phyloP scores from a whole-genome alignment of 2,329 filamentous ascomycete species.

The Penicillium sp. region DNA sequence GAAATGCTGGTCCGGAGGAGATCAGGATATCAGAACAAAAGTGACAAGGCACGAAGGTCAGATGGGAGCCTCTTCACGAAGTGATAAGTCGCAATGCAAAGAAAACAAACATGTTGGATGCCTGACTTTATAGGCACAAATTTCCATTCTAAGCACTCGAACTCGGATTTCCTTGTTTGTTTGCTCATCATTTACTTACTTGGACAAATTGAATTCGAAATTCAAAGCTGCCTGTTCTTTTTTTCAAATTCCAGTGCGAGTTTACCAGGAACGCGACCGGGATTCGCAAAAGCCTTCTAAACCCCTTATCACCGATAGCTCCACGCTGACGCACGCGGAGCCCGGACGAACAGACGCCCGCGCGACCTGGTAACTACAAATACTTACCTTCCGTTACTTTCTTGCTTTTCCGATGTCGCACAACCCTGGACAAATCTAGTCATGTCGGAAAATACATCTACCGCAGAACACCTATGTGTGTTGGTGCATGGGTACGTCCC shows the following conservation, averaged over 20 bases:
- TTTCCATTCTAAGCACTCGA: neutral
- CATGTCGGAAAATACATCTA: constrained; percentile 13
- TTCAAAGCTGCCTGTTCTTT: neutral
- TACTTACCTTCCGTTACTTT: neutral
- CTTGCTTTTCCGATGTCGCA: neutral
- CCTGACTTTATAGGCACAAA: constrained; percentile 3
- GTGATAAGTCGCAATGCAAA: constrained; percentile 8
- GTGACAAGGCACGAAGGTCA: neutral
- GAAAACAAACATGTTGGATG: constrained; percentile 2
- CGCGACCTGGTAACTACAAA: neutral
- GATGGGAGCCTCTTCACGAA: neutral
- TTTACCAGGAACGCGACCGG: neutral
- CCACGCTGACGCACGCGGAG: constrained; percentile 4
- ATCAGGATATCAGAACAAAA: neutral
- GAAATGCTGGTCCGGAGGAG: neutral
- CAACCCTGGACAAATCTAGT: neutral
- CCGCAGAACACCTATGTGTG: constrained; percentile 60
- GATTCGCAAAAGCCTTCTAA: neutral
- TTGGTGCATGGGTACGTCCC: constrained; percentile 59
- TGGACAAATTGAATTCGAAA: neutral
- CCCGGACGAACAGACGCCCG: constrained; percentile 8
- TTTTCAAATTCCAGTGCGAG: no score
- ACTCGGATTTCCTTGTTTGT: neutral
- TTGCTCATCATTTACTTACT: no score
- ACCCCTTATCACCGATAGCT: constrained; percentile 12